Evolutionary conservation across 1,284 basidiomycete genomes (phyloP), one percentile per base, ranked within the genome.

Genomic region (Calocybe gambosa): DNA sequence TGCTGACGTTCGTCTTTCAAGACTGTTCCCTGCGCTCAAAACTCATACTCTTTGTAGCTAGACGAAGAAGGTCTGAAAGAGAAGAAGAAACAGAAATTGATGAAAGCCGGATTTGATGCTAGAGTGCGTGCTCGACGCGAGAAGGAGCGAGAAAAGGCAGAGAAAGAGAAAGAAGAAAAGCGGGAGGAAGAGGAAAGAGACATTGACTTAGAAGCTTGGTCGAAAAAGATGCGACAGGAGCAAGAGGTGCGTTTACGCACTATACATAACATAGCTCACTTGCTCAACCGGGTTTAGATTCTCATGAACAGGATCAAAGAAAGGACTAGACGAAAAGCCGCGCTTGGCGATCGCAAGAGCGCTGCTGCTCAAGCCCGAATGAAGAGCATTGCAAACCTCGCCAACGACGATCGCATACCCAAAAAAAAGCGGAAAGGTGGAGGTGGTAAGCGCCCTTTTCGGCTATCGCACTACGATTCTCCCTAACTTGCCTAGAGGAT

Each of bases 61-160:
- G 92, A 92, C 56, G 94, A 98, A 61, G 94, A 97, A 39, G 79
- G 84, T 12, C 61, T 98, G 39, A 97, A 92, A 63, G 96, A 99
- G 66, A 99, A 99, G 70, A 85, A 86, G 58, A 89, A 86, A 56
- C 96, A 99, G 65, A 86, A 84, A 51, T 73, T 99, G 29, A 74
- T 96, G 71, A 99, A 97, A 67, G 93, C 94, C 0, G 93, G 92
- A 0, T 94, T 89, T 66, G 96, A 99, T 48, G 93, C 95, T 0
- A 84, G 96, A 9, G 78, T 85, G 41, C 82, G 93, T 5, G 79
- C 82, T 0, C 82, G 90, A 53, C 84, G 84, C 28, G 95, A 99
- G 64, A 98, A 97, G 56, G 88, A 91, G 58, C 80, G 81, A 20
- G 92, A 92, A 63, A 77, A 74, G 43, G 85, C 86, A 57, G 82